Evolutionary conservation across 495 filamentous ascomycete genomes (phyloP).

Genomic region (Sabuloglossum arenarium): DNA sequence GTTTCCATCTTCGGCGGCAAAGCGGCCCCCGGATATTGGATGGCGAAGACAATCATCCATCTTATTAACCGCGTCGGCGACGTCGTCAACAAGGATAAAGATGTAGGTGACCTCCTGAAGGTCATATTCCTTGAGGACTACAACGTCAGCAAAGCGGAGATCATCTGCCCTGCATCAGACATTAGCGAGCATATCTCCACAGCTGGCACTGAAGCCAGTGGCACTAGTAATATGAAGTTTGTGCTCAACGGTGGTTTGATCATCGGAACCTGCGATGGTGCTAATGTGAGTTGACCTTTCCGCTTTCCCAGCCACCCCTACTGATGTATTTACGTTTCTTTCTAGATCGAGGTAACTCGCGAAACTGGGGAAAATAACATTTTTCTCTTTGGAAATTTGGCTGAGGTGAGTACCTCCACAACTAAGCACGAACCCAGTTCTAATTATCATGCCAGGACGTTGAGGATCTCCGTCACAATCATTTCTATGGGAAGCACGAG

Average conservation of each 20-base stretch:
- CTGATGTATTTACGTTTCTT: slow-evolving; percentile 9
- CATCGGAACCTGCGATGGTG: slow-evolving; percentile 94
- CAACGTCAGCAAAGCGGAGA: slow-evolving; percentile 97
- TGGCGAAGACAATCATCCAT: slow-evolving; percentile 98
- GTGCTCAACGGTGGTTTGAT: slow-evolving; percentile 92
- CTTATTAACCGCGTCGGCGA: slow-evolving; percentile 79
- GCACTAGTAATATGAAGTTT: slow-evolving; percentile 90
- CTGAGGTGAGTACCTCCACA: slow-evolving; percentile 28
- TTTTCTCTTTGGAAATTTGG: slow-evolving; percentile 92
- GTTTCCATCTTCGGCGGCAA: slow-evolving; percentile 97
- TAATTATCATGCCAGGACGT: slow-evolving; percentile 32
- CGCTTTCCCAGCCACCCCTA: neutral
- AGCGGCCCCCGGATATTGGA: slow-evolving; percentile 97
- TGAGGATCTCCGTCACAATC: slow-evolving; percentile 81
- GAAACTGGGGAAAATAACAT: slow-evolving; percentile 93
- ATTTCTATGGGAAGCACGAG: slow-evolving; percentile 59
- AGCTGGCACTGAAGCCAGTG: slow-evolving; percentile 67
- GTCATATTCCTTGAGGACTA: slow-evolving; percentile 96
- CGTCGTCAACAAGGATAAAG: slow-evolving; percentile 81
- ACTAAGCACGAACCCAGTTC: neutral
- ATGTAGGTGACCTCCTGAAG: slow-evolving; percentile 86
- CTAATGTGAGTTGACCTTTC: slow-evolving; percentile 46
- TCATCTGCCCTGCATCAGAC: slow-evolving; percentile 85
- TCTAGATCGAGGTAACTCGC: slow-evolving; percentile 97
- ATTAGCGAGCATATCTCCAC: slow-evolving; percentile 98